Evolutionary conservation across 345 rosid species (phyloP), one percentile per base, ranked within the genome.

Genomic region (Gossypioides kirkii): DNA sequence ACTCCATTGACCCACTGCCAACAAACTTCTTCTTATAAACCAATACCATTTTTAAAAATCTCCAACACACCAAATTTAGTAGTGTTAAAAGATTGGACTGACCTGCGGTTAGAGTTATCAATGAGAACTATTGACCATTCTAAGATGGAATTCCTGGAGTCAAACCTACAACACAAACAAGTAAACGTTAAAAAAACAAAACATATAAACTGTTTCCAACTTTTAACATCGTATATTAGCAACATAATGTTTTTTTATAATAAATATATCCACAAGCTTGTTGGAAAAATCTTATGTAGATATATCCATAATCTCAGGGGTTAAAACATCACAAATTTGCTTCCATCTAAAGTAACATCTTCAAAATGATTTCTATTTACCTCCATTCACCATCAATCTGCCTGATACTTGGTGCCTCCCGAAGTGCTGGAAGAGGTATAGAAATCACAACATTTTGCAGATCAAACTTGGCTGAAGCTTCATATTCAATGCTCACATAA

Each of bases 351-450:
- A 45, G 11, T 22, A 69, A 8, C n/a, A 58, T 43, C 22, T 58
- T 6, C 6, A 73, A 20, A 20, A 73, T 28, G 1, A 62, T 28
- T 8, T 32, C 54, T n/a, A 50, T 61, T 49, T 74, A 93, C 99
- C 98, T 91, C 98, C 98, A 96, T 70, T 93, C 99, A 6, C 99
- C 99, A 77, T 96, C 97, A 50, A 94, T 82, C 82, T 96, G 93
- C 79, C 83, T 88, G 58, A 96, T 86, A 78, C 47, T 83, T 2
- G 99, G 99, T 77, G 91, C 88, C 86, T 96, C 98, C 66, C 97
- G 83, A 18, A 96, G 86, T 74, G 99, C 95, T 47, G 99, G 99
- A 74, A 96, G 98, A 50, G 99, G 95, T 12, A 96, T 97, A 10
- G 95, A 90, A 77, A 96, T 90, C 65, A 86, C 78, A 38, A 93